Evolutionary conservation across 2,329 filamentous ascomycete genomes (phyloP).

Genomic region (Shiraia bambusicola): DNA sequence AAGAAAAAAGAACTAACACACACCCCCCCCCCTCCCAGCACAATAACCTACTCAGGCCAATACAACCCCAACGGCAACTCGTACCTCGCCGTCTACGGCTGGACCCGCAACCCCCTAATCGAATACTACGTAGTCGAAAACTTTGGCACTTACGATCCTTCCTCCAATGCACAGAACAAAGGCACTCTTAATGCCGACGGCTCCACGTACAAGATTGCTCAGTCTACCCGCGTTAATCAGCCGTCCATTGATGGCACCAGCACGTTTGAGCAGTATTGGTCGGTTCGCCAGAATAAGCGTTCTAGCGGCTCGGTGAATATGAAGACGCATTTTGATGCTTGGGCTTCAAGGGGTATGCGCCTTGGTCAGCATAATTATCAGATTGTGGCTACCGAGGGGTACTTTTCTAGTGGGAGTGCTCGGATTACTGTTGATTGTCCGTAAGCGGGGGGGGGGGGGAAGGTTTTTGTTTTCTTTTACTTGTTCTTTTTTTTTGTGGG

Average conservation of each 20-base stretch:
- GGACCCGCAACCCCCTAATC: constrained; percentile 56
- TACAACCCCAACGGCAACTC: constrained; percentile 40
- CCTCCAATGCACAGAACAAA: constrained; percentile 45
- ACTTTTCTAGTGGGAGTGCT: constrained; percentile 52
- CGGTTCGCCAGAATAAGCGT: constrained; percentile 37
- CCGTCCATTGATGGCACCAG: constrained; percentile 54
- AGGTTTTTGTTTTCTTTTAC: too few relatives aligned
- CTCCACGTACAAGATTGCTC: constrained; percentile 35
- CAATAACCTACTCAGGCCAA: constrained; percentile 38
- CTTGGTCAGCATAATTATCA: constrained; percentile 39
- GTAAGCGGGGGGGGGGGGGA: too few relatives aligned
- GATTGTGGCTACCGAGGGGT: constrained; percentile 58
- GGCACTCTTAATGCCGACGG: constrained; percentile 36
- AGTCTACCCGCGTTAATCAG: constrained; percentile 41
- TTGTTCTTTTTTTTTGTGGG: too few relatives aligned
- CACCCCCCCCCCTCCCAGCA: constrained; percentile 21
- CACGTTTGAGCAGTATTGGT: constrained; percentile 58
- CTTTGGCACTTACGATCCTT: constrained; percentile 55
- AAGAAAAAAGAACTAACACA: constrained; percentile 2
- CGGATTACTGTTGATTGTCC: constrained; percentile 50
- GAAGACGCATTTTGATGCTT: constrained; percentile 40
- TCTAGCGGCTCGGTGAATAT: constrained; percentile 34
- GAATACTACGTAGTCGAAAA: constrained; percentile 57
- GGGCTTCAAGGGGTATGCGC: constrained; percentile 34
- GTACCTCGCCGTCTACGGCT: constrained; percentile 61